Base-by-base conservation (phyloP, 108 stramenopile species). In the Skeletonema costatum region DNA sequence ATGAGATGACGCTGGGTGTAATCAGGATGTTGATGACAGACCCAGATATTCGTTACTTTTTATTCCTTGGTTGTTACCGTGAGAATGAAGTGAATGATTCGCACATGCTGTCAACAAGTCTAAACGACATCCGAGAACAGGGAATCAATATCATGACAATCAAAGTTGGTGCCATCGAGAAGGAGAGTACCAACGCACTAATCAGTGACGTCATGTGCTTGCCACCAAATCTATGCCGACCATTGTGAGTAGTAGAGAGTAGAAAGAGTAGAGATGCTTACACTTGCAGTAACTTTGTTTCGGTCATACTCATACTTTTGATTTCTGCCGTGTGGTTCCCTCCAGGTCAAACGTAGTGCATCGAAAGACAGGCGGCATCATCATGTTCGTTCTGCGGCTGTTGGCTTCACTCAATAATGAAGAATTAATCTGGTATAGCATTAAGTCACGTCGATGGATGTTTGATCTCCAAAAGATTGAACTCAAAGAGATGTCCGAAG, bases 401-500 rank as follows among this genome's bases (percentile, higher is more conserved):
- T 41, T 89, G 70, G 78, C 84, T 42, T 86, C 86, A 14, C 66
- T 89, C 35, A 73, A 87, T 29, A 65, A 86, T 19, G 84, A 77
- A 41, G 83, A 83, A 5, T 50, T 86, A 21, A 70, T 89, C 6
- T 83, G 74, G 75, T 86, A 82, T 64, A 81, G 80, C 25, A 44
- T 82, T 60, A 85, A 75, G 42, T 51, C 44, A 9, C 76, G 77
- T 29, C 77, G 70, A 35, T 89, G 88, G 88, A 81, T 85, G 53
- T 87, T 76, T 79, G 82, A 89, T 66, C 68, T 89, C 8, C 48
- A 75, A 39, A 76, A 56, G 42, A 88, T 88, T 32, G 42, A 61
- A 12, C 30, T 42, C n/a, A 78, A 73, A 39, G 64, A 73, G 51
- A 62, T 78, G 36, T 66, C 64, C 2, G 64, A 36, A 17, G 73